phyloP scores from a whole-genome alignment of 176 grass and related monocot species.

The Leersia perrieri region DNA sequence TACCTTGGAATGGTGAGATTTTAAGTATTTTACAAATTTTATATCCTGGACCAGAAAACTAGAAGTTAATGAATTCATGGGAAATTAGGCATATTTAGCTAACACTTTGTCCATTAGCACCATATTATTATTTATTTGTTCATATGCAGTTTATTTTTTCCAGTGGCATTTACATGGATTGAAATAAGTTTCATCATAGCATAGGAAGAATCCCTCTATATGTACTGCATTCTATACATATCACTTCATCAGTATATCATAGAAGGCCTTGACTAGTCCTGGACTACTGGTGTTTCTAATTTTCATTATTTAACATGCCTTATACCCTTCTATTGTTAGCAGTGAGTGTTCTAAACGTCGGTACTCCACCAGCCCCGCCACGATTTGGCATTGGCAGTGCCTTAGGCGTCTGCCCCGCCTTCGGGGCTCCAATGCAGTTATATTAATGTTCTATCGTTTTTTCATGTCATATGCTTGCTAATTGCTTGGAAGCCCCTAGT shows the following conservation, averaged over 20 bases:
- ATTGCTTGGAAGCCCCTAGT: no score
- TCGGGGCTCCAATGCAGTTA: background rate
- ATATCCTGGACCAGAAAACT: background rate
- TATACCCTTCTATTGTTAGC: background rate
- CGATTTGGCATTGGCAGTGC: background rate
- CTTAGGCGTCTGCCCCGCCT: background rate
- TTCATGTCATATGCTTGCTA: background rate
- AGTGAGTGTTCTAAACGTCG: background rate
- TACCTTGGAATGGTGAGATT: background rate
- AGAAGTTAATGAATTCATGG: background rate
- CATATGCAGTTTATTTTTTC: background rate
- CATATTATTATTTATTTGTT: background rate
- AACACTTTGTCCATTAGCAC: background rate
- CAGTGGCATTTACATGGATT: background rate
- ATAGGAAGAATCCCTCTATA: conserved; percentile 16
- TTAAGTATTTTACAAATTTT: background rate
- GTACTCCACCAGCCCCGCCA: background rate
- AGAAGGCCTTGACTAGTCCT: background rate
- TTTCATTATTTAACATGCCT: background rate
- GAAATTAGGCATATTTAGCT: conserved; percentile 2
- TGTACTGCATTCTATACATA: conserved; percentile 9
- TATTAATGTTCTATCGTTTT: background rate
- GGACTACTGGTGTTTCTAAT: background rate
- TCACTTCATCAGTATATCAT: background rate
- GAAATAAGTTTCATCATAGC: background rate